These are phyloP conservation scores for Tulasnella sp. DNA, from an alignment of 768 basidiomycete genomes.

Conservation along the genomic window DNA sequence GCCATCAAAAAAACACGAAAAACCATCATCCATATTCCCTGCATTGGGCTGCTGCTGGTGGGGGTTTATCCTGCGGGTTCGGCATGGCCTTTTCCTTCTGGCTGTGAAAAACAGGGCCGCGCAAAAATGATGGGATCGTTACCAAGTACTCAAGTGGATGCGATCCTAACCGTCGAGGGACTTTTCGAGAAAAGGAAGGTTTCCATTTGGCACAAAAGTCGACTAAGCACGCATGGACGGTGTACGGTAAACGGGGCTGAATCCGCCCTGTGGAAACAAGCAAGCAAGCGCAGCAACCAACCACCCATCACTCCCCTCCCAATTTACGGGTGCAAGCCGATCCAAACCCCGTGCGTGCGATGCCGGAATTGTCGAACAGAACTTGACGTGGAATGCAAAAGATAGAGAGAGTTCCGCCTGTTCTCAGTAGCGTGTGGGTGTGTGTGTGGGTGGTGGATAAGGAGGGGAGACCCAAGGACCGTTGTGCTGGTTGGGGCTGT, in stretches of 20 bases:
- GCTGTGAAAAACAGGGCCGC: not conserved
- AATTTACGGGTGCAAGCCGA: not conserved
- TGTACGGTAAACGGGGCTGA: not conserved
- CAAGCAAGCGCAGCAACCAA: too few relatives aligned
- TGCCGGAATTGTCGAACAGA: not conserved
- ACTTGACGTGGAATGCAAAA: not conserved
- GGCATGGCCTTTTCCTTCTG: not conserved
- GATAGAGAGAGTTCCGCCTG: not conserved
- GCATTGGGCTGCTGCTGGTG: too few relatives aligned
- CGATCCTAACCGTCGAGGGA: too few relatives aligned
- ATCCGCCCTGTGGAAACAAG: too few relatives aligned
- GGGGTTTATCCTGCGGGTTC: not conserved
- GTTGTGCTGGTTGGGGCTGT: not conserved
- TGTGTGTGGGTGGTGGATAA: not conserved
- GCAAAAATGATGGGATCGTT: not conserved
- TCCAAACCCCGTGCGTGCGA: not conserved
- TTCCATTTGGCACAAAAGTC: not conserved
- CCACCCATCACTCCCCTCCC: not conserved
- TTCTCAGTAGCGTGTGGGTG: not conserved
- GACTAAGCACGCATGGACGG: not conserved
- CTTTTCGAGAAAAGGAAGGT: not conserved
- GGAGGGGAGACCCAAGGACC: not conserved
- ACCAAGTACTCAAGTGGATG: not conserved
- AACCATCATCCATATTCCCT: too few relatives aligned
- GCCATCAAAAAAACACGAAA: too few relatives aligned